Evolutionary conservation across 306 rosid species (phyloP).

Genomic region (Astragalus glycyphyllos): DNA sequence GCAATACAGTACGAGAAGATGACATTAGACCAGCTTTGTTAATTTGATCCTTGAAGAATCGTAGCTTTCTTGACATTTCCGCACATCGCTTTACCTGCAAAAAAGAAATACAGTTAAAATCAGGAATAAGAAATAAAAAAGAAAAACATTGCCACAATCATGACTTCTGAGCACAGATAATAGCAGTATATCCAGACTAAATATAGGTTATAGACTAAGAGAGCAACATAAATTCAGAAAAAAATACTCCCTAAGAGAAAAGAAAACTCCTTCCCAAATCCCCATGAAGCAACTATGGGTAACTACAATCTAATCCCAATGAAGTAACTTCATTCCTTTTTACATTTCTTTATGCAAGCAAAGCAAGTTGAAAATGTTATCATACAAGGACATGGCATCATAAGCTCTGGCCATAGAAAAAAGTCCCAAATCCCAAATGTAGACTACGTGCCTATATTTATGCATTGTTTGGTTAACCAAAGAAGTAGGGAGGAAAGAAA

Average conservation of each 20-base stretch:
- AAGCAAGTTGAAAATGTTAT: conserved; percentile 17
- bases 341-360: conserved; percentile 6
- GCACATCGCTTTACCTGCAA: conserved; percentile 96
- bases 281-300: conserved; percentile 17
- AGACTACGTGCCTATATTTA: conserved; percentile 24
- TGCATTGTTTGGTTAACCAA: background rate
- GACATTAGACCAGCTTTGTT: conserved; percentile 77
- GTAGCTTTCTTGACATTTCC: conserved; percentile 96
- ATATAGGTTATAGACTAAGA: conserved; percentile 2
- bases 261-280: conserved; percentile 10
- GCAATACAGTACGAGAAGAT: conserved; percentile 62
- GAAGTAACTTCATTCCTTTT: conserved; percentile 22
- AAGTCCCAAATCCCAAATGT: conserved; percentile 34
- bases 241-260: background rate
- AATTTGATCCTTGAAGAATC: conserved; percentile 92
- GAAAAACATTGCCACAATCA: conserved; percentile 6
- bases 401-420: conserved; percentile 31
- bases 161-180: conserved; percentile 13
- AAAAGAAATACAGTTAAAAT: conserved; percentile 42
- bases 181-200: conserved; percentile 16
- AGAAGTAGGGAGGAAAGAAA: conserved; percentile 21
- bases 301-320: conserved; percentile 28
- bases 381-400: background rate
- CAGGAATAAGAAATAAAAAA: conserved; percentile 8
- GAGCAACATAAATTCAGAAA: conserved; percentile 15